phyloP scores from a whole-genome alignment of 108 stramenopile species.

The Nannochloropsis salina region DNA sequence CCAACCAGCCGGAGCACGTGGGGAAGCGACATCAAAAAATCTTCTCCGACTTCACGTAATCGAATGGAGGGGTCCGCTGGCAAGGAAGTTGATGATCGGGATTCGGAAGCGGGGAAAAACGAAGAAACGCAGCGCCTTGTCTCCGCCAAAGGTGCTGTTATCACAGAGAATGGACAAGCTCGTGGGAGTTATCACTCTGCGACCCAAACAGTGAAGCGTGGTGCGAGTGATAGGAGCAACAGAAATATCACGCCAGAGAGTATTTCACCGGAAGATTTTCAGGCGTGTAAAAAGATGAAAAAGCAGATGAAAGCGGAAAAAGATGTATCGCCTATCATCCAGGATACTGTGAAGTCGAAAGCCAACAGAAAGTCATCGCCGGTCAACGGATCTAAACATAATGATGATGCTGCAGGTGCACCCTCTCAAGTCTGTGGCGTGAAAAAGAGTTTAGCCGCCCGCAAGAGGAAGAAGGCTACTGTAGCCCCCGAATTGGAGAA shows the following conservation, averaged over 20 bases:
- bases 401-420: not conserved
- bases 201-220: too few relatives aligned
- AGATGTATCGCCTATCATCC: not conserved
- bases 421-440: not conserved
- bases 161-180: too few relatives aligned
- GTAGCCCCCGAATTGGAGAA: not conserved
- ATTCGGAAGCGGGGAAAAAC: not conserved
- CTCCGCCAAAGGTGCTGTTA: not conserved
- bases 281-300: not conserved
- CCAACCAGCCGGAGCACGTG: not conserved
- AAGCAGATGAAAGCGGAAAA: not conserved
- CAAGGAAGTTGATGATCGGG: not conserved
- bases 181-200: too few relatives aligned
- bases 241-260: too few relatives aligned
- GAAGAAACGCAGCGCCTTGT: not conserved
- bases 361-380: not conserved
- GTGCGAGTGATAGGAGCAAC: too few relatives aligned
- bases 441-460: not conserved
- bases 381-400: not conserved
- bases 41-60: not conserved
- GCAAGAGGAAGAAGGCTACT: conserved; percentile 5
- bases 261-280: too few relatives aligned
- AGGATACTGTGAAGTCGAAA: not conserved
- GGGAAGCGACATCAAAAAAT: not conserved
- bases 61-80: not conserved